Base-by-base conservation (phyloP, 116 monocot species). In the Papilionanthe hybrid region DNA sequence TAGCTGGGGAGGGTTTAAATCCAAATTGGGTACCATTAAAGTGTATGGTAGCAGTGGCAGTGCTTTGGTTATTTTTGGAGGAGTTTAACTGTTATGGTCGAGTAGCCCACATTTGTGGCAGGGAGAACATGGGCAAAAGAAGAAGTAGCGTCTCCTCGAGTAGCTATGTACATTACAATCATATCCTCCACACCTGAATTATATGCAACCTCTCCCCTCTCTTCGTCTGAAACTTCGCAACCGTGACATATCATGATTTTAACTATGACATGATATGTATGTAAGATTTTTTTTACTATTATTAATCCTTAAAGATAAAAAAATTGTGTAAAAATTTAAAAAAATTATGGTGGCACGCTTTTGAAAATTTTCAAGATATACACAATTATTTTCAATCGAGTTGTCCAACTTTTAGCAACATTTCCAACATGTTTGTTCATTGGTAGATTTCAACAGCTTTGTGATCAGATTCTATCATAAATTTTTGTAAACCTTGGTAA, bases 11-110 rank as follows among this genome's bases (percentile, higher is more conserved):
- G 12, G 83, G 81, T 43, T 20, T 77, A 1, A 42, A 7, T 1
- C 81, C 83, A 9, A 81, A 6, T 32, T 81, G 77, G 0, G 81
- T 87, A 20, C 19, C 55, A 22, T 37, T n/a, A 49, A 87, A 87
- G 13, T 13, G 37, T 18, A 87, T 41, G 55, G 67, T 69, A 13
- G 79, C 84, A 25, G 8, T 11, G 1, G 68, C 25, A 12, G 29
- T 68, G 29, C 3, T 30, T 18, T 74, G 23, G 69, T 78, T 23
- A 18, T 6, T 5, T 10, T 7, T 13, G 73, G 2, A 18, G 7
- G 42, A 22, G 7, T 11, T 7, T 56, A 42, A 69, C 66, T 47
- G 76, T 50, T 77, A 75, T 50, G 29, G 9, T 25, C 48, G 2
- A 3, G 69, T 12, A 17, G 71, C 58, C 81, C 48, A 81, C 81